Conservation (phyloP, 805 yeast species). For the Metschnikowia shivogae region DNA sequence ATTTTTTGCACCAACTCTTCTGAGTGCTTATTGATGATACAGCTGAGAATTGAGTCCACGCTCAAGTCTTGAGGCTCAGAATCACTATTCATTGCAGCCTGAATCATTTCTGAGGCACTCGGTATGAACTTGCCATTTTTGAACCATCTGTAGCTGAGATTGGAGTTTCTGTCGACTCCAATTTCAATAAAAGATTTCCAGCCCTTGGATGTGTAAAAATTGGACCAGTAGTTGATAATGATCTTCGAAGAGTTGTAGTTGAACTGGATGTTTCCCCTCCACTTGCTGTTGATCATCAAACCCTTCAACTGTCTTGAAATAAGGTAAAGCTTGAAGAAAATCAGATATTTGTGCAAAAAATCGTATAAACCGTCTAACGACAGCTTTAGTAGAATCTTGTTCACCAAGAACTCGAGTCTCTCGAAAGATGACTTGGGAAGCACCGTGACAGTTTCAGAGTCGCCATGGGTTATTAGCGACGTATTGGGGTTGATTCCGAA, state of each 20-base stretch:
- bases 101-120: slow-evolving; percentile 5
- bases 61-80: slow-evolving; percentile 29
- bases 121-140: slow-evolving; percentile 45
- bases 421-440: slow-evolving; percentile 30
- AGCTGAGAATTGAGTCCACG: slow-evolving; percentile 32
- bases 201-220: slow-evolving; percentile 40
- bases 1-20: slow-evolving; percentile 29
- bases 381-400: slow-evolving; percentile 43
- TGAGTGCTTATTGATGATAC: slow-evolving; percentile 37
- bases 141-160: slow-evolving; percentile 58
- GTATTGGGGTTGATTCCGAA: slow-evolving; percentile 46
- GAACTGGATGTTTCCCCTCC: slow-evolving; percentile 61
- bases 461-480: slow-evolving; percentile 27
- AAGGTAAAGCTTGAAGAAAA: slow-evolving; percentile 59
- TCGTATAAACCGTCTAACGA: slow-evolving; percentile 54
- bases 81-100: slow-evolving; percentile 9
- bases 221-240: slow-evolving; percentile 59
- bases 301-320: slow-evolving; percentile 54
- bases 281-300: slow-evolving; percentile 41
- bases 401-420: slow-evolving; percentile 53
- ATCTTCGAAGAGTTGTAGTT: slow-evolving; percentile 53
- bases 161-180: slow-evolving; percentile 47
- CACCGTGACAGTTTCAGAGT: slow-evolving; percentile 23
- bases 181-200: slow-evolving; percentile 56
- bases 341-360: slow-evolving; percentile 54